Conservation (phyloP, 2,329 filamentous ascomycete genomes). For the Penicillium sp. region DNA sequence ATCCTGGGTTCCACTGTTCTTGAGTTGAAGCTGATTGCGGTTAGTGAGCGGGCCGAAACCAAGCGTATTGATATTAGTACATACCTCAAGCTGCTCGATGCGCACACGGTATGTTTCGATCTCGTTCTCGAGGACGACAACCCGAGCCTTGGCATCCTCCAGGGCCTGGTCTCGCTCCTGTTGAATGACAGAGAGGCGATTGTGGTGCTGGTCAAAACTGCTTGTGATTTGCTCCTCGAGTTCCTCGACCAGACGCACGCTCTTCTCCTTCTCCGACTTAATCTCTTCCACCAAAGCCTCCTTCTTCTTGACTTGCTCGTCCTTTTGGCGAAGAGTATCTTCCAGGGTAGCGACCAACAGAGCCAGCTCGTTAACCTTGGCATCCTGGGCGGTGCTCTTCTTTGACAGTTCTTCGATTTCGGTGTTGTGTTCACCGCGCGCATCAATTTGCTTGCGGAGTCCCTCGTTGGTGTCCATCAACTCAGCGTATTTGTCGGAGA, state of each 20-base stretch:
- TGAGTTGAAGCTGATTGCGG: slow-evolving; percentile 35
- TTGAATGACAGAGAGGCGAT: slow-evolving; percentile 76
- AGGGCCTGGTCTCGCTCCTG: slow-evolving; percentile 67
- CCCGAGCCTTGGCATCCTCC: slow-evolving; percentile 68
- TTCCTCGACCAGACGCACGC: slow-evolving; percentile 85
- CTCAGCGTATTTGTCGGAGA: slow-evolving; percentile 40
- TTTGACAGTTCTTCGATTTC: slow-evolving; percentile 37
- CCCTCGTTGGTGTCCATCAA: slow-evolving; percentile 38
- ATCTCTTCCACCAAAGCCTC: slow-evolving; percentile 47
- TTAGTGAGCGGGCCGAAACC: not conserved
- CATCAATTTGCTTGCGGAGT: slow-evolving; percentile 35
- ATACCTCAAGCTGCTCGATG: slow-evolving; percentile 61
- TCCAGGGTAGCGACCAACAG: slow-evolving; percentile 45
- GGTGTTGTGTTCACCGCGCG: slow-evolving; percentile 32
- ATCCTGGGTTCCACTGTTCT: slow-evolving; percentile 35
- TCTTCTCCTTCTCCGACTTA: slow-evolving; percentile 72
- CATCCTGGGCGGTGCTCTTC: slow-evolving; percentile 48
- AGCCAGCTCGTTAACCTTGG: slow-evolving; percentile 52
- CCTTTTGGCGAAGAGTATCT: slow-evolving; percentile 42
- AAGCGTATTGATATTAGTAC: not conserved
- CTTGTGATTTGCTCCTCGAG: slow-evolving; percentile 92
- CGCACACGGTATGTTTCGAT: slow-evolving; percentile 51
- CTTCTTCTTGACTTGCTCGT: slow-evolving; percentile 43
- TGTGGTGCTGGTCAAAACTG: slow-evolving; percentile 93
- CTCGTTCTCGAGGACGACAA: slow-evolving; percentile 59